Evolutionary conservation across 352 stramenopile genomes (phyloP), one percentile per base, ranked within the genome.

Genomic region (Phytophthora cryptogea): DNA sequence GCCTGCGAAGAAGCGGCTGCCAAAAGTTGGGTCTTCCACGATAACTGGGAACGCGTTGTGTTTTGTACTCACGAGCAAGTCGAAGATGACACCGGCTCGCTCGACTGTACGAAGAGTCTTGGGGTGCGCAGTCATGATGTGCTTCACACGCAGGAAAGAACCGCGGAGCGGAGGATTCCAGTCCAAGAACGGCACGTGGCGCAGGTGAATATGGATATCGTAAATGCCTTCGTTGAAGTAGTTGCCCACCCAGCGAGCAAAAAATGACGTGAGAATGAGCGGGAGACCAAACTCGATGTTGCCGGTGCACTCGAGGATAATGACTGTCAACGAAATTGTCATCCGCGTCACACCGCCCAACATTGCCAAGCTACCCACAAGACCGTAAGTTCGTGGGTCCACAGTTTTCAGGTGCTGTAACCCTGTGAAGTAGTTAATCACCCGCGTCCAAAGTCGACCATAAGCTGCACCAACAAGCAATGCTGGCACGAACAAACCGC

Each of bases 161-260:
- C 85, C 81, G 20, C 74, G 72, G 17, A 90, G 48, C 37, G 85
- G 78, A 26, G 85, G 80, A 37, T 89, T 80, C 80, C 81, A 92
- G 49, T 94, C 85, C 9, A 94, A 59, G 54, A 94, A 94, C 20
- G 85, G 85, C 11, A 86, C 74, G 36, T 81, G 80, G 7, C 80
- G 97, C 23, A 99, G 72, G 50, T 98, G 88, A 63, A 99, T 99
- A 60, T 99, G 95, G 56, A 99, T 98, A 70, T 99, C 97, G 80
- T 99, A 99, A 41, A 99, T 90, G 16, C 96, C 96, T 72, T 99
- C 95, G 70, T 99, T 99, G 72, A 99, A 99, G 37, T 98, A 88
- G 74, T 99, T 99, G 23, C 97, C 97, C 20, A 98, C 97, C 79
- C 97, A 98, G 32, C 96, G 80, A 45, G 97, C 96, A 10, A 96